Conservation (phyloP, 257 asterid species). For the Eucommia ulmoides region DNA sequence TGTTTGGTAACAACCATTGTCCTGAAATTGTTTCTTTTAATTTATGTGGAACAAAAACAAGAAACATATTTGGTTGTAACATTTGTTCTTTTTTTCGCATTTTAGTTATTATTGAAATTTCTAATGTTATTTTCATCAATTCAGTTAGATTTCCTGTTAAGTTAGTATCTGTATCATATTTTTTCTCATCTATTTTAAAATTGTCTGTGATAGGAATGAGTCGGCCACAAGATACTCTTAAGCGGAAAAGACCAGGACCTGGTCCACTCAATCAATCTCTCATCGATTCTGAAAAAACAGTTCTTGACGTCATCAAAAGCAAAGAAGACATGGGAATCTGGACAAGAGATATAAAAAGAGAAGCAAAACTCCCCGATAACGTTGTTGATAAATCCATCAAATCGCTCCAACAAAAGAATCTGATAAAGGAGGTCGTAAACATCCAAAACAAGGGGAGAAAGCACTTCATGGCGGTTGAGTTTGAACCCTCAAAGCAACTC, state of each 20-base stretch:
- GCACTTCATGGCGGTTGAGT: slow-evolving; percentile 44
- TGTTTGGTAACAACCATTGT: too few species aligned
- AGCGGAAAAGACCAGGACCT: slow-evolving; percentile 40
- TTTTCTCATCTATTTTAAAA: too few species aligned
- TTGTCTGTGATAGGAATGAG: slow-evolving; percentile 23
- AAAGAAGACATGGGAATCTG: slow-evolving; percentile 29
- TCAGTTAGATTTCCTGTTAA: too few species aligned
- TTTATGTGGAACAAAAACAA: too few species aligned
- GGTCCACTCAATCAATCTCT: slow-evolving; percentile 15
- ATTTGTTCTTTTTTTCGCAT: too few species aligned
- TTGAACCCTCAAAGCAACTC: slow-evolving; percentile 54
- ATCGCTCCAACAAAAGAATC: slow-evolving; percentile 15
- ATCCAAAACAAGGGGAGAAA: slow-evolving; percentile 26
- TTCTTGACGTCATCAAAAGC: slow-evolving; percentile 31
- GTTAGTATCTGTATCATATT: too few species aligned
- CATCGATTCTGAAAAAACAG: slow-evolving; percentile 23
- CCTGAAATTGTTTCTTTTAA: too few species aligned
- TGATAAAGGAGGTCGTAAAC: slow-evolving; percentile 43
- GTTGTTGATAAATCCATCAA: slow-evolving; percentile 25
- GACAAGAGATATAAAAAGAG: slow-evolving; percentile 30
- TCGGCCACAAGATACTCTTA: slow-evolving; percentile 8
- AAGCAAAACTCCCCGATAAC: slow-evolving; percentile 16
- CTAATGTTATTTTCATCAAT: too few species aligned
- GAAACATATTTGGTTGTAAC: too few species aligned
- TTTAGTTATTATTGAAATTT: too few species aligned